Evolutionary conservation across 1,284 basidiomycete species (phyloP).

Genomic region (Stygiomarasmius scandens): DNA sequence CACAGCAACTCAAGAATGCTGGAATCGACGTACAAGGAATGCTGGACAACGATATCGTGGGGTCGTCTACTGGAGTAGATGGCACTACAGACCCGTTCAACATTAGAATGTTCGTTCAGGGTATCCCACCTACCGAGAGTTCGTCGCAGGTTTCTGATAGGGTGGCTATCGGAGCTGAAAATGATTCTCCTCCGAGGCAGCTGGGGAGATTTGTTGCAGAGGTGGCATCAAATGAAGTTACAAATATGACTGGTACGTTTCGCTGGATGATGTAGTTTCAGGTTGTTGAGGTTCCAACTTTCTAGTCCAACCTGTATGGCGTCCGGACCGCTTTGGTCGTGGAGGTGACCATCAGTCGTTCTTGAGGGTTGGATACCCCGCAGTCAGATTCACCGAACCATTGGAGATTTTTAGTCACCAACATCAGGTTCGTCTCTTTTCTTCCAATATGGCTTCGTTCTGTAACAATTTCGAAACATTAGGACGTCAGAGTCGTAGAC

Average conservation of each 20-base stretch:
- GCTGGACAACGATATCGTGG: conserved; percentile 46
- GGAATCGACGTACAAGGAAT: conserved; percentile 56
- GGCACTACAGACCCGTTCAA: conserved; percentile 8
- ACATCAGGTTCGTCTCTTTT: no score
- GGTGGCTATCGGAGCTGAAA: conserved; percentile 50
- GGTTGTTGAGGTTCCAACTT: not conserved
- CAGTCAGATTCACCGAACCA: conserved; percentile 57
- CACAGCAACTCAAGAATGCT: conserved; percentile 40
- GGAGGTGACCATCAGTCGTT: conserved; percentile 58
- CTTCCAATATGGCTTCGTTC: no score
- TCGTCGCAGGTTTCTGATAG: conserved; percentile 34
- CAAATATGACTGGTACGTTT: conserved; percentile 48
- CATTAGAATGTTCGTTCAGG: conserved; percentile 52
- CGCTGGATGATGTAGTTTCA: not conserved
- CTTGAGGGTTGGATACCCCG: conserved; percentile 49
- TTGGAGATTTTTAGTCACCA: conserved; percentile 59
- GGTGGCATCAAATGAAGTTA: conserved; percentile 47
- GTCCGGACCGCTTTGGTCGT: conserved; percentile 43
- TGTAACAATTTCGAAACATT: no score
- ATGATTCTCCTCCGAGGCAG: conserved; percentile 54
- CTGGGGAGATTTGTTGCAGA: conserved; percentile 52
- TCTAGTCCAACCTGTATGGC: conserved; percentile 17
- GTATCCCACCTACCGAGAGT: conserved; percentile 46
- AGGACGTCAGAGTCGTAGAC: conserved; percentile 49
- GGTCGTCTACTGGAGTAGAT: conserved; percentile 9